phyloP scores from a whole-genome alignment of 176 grass and related monocot species.

The Areca catechu region DNA sequence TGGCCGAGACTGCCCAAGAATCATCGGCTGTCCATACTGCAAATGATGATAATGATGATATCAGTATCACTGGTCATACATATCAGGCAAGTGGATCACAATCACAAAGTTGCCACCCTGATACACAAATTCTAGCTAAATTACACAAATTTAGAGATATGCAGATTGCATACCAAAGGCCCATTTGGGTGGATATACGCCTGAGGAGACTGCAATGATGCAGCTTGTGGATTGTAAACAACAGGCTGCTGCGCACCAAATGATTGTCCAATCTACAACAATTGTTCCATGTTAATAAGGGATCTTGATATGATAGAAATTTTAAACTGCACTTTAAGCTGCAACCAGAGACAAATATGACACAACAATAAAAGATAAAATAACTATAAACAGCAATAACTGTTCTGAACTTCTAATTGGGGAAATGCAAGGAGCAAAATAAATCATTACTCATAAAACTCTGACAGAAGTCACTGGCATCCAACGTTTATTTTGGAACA shows the following conservation, averaged over 20 bases:
- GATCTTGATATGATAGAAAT: background rate
- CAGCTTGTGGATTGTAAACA: constrained; percentile 8
- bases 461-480: too few relatives aligned
- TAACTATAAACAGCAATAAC: too few relatives aligned
- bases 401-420: too few relatives aligned
- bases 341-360: too few relatives aligned
- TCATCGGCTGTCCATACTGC: constrained; percentile 6
- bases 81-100: too few relatives aligned
- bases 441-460: too few relatives aligned
- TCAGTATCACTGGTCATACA: background rate
- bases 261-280: background rate
- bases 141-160: background rate
- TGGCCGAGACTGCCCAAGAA: constrained; percentile 3
- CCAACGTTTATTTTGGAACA: too few relatives aligned
- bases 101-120: too few relatives aligned
- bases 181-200: background rate
- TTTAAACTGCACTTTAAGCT: too few relatives aligned
- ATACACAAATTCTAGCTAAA: too few relatives aligned
- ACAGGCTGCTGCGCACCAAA: constrained; percentile 4
- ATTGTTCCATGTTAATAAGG: background rate
- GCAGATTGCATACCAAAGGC: background rate
- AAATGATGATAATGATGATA: background rate
- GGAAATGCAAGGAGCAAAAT: too few relatives aligned
- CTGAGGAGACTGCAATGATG: constrained; percentile 4
- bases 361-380: too few relatives aligned